Base-by-base conservation (phyloP, 495 filamentous ascomycete genomes). In the Penicillium verhagenii region DNA sequence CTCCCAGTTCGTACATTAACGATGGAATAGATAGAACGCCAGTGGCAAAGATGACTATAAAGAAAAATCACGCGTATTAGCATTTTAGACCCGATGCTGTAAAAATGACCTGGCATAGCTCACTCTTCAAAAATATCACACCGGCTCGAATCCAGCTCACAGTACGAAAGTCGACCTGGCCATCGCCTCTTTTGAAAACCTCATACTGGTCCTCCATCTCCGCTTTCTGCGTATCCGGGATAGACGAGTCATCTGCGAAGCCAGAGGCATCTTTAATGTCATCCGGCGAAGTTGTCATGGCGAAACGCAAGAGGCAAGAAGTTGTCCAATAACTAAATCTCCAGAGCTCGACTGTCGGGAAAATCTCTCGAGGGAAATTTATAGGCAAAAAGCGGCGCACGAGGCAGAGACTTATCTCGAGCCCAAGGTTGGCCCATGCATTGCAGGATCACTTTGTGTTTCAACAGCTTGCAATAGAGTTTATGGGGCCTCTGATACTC, bases 11-110 rank as follows among this genome's bases (percentile, higher is more conserved):
- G 24, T 86, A 84, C 57, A 88, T 82, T 26, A 79, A 75, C 0
- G 72, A 70, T 1, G 86, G 85, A 14, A 89, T 77, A 43, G 80
- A 82, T 49, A 89, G 76, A 50, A 81, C 80, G 13, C 86, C 85
- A 6, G 77, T 81, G 19, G 79, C 78, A 44, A 83, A 81, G 50
- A 77, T 73, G 59, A 76, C 61, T 64, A 24, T 9, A 26, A 24
- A 3, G 29, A 3, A 21, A 24, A 29, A 9, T 20, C 20, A 19
- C 33, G 19, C 53, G 5, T 33, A 20, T 35, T 42, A 45, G 7
- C 7, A 9, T 14, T 46, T 23, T 8, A 5, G 2, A 26, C 10
- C 24, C n/a, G 2, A 2, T 46, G 2, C 2, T 16, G 6, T 16
- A 4, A 7, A 23, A 5, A n/a, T 26, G 16, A n/a, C n/a, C n/a